Base-by-base conservation (phyloP, 2,329 filamentous ascomycete genomes). In the Pseudogymnoascus sp. region DNA sequence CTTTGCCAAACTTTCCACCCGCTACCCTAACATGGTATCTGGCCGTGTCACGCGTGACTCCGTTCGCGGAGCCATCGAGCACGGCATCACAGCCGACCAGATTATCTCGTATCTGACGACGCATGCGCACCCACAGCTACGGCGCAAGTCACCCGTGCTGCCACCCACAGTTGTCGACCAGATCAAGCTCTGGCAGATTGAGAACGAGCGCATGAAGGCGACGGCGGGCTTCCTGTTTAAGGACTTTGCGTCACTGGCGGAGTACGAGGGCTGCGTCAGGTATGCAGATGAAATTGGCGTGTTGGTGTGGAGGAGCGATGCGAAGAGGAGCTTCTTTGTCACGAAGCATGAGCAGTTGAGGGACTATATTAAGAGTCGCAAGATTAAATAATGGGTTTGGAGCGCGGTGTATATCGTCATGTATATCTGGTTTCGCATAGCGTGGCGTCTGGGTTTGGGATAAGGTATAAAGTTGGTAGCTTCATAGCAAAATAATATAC, bases 131-230 rank as follows among this genome's bases (percentile, higher is more conserved):
- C 91, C 95, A 47, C 90, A 97, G 74, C 91, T 99, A 84, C 86
- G 81, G 63, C 82, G 82, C 69, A 80, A 79, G 64, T 69, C 74
- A 1, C 89, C 92, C 1, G 84, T 96, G 14, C 81, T 99, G 1
- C 94, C 95, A 1, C 92, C 94, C 0, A 97, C 95, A 0, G 94
- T 99, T 14, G 90, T 97, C 65, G 94, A 99, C 74, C 94, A 99
- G 78, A 97, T 99, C 69, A 83, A 92, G 2, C 83, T 99, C 18
- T 99, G 94, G 94, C 93, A 99, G 77, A 86, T 97, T 59, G 94
- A 99, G 74, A 91, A 93, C 65, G 94, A 99, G 77, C 84, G 94
- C 58, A 95, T 99, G 83, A 89, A 89, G 72, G 85, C 89, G 1
- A 91, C 86, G 4, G 78, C 81, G 0, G 94, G 94, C 0, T 97